These are phyloP conservation scores for Ensete ventricosum DNA, from an alignment of 176 grass and related monocot genomes.

Conservation along the genomic window DNA sequence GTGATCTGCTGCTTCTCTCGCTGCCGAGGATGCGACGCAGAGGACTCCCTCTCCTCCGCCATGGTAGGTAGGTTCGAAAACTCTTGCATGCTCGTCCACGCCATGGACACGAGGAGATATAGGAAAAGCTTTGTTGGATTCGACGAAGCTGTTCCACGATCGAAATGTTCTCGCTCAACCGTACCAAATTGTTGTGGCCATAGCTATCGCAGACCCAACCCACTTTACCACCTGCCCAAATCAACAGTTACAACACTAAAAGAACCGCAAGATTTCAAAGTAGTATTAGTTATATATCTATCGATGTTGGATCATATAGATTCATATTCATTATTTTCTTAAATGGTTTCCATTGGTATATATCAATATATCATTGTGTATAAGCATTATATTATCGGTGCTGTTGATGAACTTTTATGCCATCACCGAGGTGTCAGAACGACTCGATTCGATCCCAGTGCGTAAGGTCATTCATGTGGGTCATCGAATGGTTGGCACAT, in stretches of 20 bases:
- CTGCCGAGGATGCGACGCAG: background rate
- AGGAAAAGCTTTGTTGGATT: conserved; percentile 33
- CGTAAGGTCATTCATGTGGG: no score
- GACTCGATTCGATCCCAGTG: no score
- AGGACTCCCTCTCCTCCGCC: background rate
- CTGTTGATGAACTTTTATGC: no score
- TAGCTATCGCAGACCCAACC: background rate
- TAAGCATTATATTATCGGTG: no score
- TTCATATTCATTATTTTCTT: no score
- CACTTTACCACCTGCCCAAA: background rate
- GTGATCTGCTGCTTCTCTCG: conserved; percentile 10
- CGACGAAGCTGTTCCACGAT: conserved; percentile 64
- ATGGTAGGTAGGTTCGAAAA: conserved; percentile 15
- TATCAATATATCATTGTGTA: no score
- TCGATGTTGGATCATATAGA: no score
- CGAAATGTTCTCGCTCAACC: conserved; percentile 76
- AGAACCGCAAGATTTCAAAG: no score
- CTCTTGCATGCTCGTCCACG: conserved; percentile 15
- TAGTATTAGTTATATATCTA: no score
- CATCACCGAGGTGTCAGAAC: no score
- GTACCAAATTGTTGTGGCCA: conserved; percentile 15
- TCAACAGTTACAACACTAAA: background rate
- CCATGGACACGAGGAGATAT: conserved; percentile 18
- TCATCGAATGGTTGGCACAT: no score
- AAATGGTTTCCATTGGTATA: no score